Conservation (phyloP, 345 rosid genomes). For the Boechera retrofracta region DNA sequence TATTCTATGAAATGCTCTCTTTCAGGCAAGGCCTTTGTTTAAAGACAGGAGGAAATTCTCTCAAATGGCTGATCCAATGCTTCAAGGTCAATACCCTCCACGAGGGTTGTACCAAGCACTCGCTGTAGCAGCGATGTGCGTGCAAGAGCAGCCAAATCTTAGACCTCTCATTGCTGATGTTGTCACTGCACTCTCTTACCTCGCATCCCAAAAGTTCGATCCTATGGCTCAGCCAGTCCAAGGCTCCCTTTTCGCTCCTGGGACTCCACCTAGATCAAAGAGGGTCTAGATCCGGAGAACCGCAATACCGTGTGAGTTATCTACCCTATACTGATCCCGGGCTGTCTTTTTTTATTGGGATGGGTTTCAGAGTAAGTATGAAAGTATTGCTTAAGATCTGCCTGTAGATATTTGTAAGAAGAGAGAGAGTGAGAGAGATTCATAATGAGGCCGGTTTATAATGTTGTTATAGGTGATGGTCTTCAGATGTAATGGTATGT, state of each 20-base stretch:
- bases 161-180: conserved; percentile 89
- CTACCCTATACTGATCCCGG: not conserved
- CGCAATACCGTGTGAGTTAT: conserved; percentile 15
- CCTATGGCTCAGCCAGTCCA: conserved; percentile 57
- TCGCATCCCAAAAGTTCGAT: conserved; percentile 72
- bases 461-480: conserved; percentile 31
- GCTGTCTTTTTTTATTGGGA: conserved; percentile 25
- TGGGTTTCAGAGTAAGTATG: conserved; percentile 29
- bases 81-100: conserved; percentile 79
- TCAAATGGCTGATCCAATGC: conserved; percentile 86
- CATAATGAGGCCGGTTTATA: conserved; percentile 28
- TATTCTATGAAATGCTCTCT: conserved; percentile 23
- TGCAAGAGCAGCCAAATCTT: conserved; percentile 83
- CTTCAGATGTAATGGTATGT: conserved; percentile 29
- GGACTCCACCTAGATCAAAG: conserved; percentile 64
- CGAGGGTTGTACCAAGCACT: conserved; percentile 94
- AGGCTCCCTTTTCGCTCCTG: conserved; percentile 53
- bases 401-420: conserved; percentile 41
- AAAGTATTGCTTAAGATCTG: not conserved
- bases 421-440: not conserved
- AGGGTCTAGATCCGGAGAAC: conserved; percentile 36
- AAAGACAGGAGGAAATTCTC: conserved; percentile 76
- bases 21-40: conserved; percentile 87
- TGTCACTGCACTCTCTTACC: conserved; percentile 84
- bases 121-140: conserved; percentile 93